Conservation (phyloP, 495 filamentous ascomycete genomes). For the Lichenothelia convexa region DNA sequence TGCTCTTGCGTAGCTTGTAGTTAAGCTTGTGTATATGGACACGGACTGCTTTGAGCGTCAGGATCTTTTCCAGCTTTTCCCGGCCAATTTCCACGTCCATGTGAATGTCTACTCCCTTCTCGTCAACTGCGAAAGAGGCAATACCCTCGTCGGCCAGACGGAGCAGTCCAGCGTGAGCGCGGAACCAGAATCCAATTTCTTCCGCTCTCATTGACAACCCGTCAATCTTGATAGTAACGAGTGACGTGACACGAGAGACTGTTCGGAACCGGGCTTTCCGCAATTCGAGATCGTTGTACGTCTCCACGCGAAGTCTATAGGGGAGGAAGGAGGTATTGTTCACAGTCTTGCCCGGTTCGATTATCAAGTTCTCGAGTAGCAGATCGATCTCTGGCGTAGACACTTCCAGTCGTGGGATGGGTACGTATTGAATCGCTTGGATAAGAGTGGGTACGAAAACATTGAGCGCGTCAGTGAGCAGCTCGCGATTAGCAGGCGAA, state of each 20-base stretch:
- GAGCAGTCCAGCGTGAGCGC: constrained; percentile 46
- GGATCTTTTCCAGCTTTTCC: constrained; percentile 56
- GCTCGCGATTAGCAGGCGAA: constrained; percentile 39
- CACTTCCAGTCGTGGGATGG: constrained; percentile 72
- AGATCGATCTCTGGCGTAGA: constrained; percentile 69
- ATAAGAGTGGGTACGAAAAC: constrained; percentile 67
- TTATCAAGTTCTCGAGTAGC: constrained; percentile 71
- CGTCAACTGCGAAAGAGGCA: constrained; percentile 66
- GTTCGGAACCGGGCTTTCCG: constrained; percentile 60
- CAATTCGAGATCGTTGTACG: constrained; percentile 72
- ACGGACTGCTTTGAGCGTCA: constrained; percentile 53
- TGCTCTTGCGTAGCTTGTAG: constrained; percentile 56
- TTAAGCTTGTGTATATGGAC: constrained; percentile 75
- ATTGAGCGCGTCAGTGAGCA: constrained; percentile 55
- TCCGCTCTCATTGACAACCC: constrained; percentile 67
- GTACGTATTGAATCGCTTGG: constrained; percentile 61
- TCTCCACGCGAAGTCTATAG: constrained; percentile 60
- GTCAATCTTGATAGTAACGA: constrained; percentile 56
- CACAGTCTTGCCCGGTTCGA: constrained; percentile 73
- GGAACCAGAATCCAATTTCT: constrained; percentile 67
- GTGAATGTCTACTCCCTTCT: constrained; percentile 69
- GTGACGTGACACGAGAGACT: constrained; percentile 42
- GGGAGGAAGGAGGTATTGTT: constrained; percentile 82
- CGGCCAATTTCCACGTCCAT: constrained; percentile 65
- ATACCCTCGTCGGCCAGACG: constrained; percentile 65